These are phyloP conservation scores for Xylaria scruposa DNA, from an alignment of 495 filamentous ascomycete genomes.

Conservation along the genomic window DNA sequence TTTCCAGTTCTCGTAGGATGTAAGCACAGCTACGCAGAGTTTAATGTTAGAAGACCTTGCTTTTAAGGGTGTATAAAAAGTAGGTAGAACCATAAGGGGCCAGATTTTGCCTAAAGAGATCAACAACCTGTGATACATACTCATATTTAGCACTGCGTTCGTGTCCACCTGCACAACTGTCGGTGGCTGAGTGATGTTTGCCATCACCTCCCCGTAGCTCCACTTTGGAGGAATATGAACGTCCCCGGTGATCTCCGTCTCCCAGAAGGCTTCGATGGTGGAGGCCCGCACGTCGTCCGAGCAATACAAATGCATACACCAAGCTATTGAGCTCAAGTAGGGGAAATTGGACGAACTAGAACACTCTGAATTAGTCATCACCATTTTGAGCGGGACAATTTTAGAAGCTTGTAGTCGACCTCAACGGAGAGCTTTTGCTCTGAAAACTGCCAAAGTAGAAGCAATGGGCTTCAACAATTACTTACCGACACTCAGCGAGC, in stretches of 20 bases:
- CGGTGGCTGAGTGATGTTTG: background rate
- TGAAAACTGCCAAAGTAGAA: background rate
- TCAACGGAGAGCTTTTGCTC: too few relatives aligned
- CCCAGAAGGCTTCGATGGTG: background rate
- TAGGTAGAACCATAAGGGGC: background rate
- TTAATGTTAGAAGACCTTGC: background rate
- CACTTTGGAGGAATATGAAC: background rate
- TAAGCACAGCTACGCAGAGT: background rate
- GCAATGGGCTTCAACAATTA: background rate
- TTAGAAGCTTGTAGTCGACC: too few relatives aligned
- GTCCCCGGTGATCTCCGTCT: background rate
- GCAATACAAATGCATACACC: constrained; percentile 6
- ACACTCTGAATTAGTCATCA: background rate
- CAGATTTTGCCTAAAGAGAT: background rate
- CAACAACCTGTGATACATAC: background rate
- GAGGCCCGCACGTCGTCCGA: background rate
- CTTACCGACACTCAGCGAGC: background rate
- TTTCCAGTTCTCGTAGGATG: background rate
- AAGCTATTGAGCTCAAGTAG: constrained; percentile 3
- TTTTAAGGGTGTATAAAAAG: background rate
- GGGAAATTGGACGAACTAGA: background rate
- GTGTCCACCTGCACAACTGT: background rate
- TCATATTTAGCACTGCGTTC: background rate
- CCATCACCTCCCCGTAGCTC: constrained; percentile 3
- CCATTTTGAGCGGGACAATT: background rate